A percentile compares a stretch with the other conserved stretches of the same genome.
phyloP scores from a whole-genome alignment of 768 basidiomycete genomes.

The Leccinum variicolor region DNA sequence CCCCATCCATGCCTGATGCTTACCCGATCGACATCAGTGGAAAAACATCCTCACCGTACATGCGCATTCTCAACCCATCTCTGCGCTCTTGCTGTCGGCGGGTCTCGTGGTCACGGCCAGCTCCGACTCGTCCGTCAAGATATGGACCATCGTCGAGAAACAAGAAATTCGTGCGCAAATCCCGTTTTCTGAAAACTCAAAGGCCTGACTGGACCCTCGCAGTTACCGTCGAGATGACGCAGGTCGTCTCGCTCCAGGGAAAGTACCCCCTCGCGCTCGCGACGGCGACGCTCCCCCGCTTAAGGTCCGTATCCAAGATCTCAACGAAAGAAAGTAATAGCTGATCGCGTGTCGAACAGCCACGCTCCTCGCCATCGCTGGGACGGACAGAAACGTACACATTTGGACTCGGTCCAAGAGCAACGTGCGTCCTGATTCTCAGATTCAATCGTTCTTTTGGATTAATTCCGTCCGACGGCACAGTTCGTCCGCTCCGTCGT shows the following conservation, averaged over 20 bases:
- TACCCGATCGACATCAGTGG: slow-evolving; percentile 51
- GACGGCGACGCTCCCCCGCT: slow-evolving; percentile 59
- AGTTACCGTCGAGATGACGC: slow-evolving; percentile 44
- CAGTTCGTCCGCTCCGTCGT: slow-evolving; percentile 61
- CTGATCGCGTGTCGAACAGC: slow-evolving; percentile 32
- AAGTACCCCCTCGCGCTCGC: slow-evolving; percentile 75
- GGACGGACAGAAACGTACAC: slow-evolving; percentile 78
- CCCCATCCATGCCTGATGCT: slow-evolving; percentile 7
- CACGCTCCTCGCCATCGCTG: slow-evolving; percentile 72
- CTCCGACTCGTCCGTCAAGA: slow-evolving; percentile 76
- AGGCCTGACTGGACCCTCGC: not conserved
- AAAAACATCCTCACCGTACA: slow-evolving; percentile 36
- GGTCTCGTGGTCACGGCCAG: slow-evolving; percentile 68
- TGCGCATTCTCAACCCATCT: slow-evolving; percentile 70
- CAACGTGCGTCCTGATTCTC: slow-evolving; percentile 36
- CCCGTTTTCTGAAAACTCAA: not conserved
- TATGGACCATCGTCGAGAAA: slow-evolving; percentile 52
- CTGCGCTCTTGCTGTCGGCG: slow-evolving; percentile 54
- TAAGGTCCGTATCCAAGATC: slow-evolving; percentile 42
- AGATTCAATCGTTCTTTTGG: not conserved
- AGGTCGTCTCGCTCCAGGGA: slow-evolving; percentile 61
- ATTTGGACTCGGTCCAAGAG: slow-evolving; percentile 70
- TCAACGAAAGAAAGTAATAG: not conserved
- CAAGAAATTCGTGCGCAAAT: slow-evolving; percentile 29
- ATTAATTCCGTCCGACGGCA: not conserved